phyloP scores from a whole-genome alignment of 2,329 filamentous ascomycete species.

The Exophiala sp. region DNA sequence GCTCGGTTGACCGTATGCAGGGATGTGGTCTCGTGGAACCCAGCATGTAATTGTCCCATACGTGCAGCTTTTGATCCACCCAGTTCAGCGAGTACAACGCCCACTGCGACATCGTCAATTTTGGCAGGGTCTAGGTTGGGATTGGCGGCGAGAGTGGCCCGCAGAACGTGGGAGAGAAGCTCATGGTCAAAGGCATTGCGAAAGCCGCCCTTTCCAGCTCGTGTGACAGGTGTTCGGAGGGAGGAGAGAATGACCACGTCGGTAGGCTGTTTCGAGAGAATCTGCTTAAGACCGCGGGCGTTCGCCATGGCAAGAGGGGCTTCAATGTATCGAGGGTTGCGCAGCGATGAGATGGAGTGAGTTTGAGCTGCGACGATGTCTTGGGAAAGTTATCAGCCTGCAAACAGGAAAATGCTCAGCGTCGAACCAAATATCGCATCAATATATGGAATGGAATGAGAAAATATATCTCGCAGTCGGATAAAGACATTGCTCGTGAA shows the following conservation, averaged over 20 bases:
- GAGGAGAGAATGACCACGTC: slow-evolving; percentile 87
- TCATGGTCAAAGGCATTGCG: slow-evolving; percentile 90
- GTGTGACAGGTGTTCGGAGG: slow-evolving; percentile 82
- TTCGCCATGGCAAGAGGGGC: slow-evolving; percentile 14
- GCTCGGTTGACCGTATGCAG: slow-evolving; percentile 89
- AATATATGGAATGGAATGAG: neutral
- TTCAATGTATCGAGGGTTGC: neutral
- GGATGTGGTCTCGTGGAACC: slow-evolving; percentile 66
- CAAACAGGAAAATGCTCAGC: neutral
- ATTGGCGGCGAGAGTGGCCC: slow-evolving; percentile 67
- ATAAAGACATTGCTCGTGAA: neutral
- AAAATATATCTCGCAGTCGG: neutral
- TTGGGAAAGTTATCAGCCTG: neutral
- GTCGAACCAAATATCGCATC: neutral
- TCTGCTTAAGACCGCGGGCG: slow-evolving; percentile 65
- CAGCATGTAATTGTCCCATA: slow-evolving; percentile 84
- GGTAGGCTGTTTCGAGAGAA: slow-evolving; percentile 73
- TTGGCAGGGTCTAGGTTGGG: slow-evolving; percentile 66
- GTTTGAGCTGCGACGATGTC: too few species aligned
- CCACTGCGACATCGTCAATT: slow-evolving; percentile 79
- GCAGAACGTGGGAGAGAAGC: slow-evolving; percentile 62
- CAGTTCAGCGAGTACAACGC: slow-evolving; percentile 85
- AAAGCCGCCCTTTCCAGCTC: slow-evolving; percentile 76
- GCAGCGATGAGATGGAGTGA: too few species aligned
- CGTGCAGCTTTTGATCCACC: slow-evolving; percentile 86